A percentile compares a stretch with the other conserved stretches of the same genome.
phyloP scores from a whole-genome alignment of 495 filamentous ascomycete species.

The Usnea hakonensis region DNA sequence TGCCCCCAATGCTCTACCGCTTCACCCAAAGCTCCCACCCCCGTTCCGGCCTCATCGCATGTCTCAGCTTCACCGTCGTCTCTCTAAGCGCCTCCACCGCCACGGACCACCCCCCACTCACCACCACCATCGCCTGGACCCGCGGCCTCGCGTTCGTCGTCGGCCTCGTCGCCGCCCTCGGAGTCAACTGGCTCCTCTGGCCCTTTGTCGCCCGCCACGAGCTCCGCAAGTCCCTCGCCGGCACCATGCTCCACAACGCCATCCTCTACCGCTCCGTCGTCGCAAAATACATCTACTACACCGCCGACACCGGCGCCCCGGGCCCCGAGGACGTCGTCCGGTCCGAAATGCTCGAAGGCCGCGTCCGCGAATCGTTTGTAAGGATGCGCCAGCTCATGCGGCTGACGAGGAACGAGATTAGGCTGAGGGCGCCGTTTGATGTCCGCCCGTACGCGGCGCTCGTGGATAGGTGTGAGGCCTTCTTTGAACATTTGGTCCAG shows the following conservation, averaged over 20 bases:
- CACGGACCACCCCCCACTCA: slow-evolving; percentile 26
- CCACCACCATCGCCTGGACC: slow-evolving; percentile 38
- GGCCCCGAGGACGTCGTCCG: slow-evolving; percentile 40
- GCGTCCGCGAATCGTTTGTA: slow-evolving; percentile 51
- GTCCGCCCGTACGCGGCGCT: slow-evolving; percentile 48
- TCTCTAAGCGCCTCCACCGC: slow-evolving; percentile 40
- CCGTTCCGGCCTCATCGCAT: slow-evolving; percentile 45
- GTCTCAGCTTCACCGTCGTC: slow-evolving; percentile 48
- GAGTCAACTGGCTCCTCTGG: slow-evolving; percentile 53
- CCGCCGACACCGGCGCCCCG: slow-evolving; percentile 42
- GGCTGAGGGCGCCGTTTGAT: slow-evolving; percentile 49
- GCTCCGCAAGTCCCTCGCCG: slow-evolving; percentile 45
- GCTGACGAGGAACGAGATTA: slow-evolving; percentile 51
- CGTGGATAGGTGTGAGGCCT: slow-evolving; percentile 45
- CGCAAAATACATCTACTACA: slow-evolving; percentile 52
- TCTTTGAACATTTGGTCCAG: slow-evolving; percentile 51
- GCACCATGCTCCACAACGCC: slow-evolving; percentile 48
- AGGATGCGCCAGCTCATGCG: slow-evolving; percentile 48
- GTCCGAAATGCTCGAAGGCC: slow-evolving; percentile 52
- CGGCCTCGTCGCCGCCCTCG: slow-evolving; percentile 43
- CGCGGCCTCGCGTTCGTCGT: slow-evolving; percentile 42
- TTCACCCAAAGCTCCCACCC: slow-evolving; percentile 50
- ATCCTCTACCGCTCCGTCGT: slow-evolving; percentile 48
- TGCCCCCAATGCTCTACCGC: slow-evolving; percentile 51
- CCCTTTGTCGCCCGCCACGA: slow-evolving; percentile 53